Base-by-base conservation (phyloP, 129 eudicot species). In the Heracleum sosnowskyi region DNA sequence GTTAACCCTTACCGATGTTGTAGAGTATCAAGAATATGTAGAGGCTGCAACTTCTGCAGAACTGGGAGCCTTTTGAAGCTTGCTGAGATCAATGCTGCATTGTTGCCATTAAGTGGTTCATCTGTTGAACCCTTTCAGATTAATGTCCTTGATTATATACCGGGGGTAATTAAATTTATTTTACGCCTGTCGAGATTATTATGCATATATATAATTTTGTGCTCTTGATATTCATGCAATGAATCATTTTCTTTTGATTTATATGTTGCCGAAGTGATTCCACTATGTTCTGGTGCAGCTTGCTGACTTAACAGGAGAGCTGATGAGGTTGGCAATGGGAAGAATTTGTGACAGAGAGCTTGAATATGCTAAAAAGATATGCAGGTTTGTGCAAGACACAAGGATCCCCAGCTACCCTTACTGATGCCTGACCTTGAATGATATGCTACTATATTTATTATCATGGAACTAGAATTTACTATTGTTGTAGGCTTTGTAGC, bases 261-360 rank as follows among this genome's bases (percentile, higher is more conserved):
- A 28, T 47, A n/a, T 68, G 76, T 18, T 42, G 22, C n/a, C n/a
- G 35, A 37, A 66, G 31, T 71, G 34, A 39, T 76, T 69, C 69
- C 66, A 18, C 12, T 62, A 10, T 62, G 1, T 26, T 11, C 2
- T 77, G 49, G 75, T 84, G 66, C 84, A 95, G 98, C 91, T 95
- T 75, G 93, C 98, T 1, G 98, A 95, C 81, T 87, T 95, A 86
- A 95, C 97, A 1, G 98, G 98, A 42, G 97, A 95, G 86, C 82
- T 95, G 78, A 95, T 95, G 97, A 91, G 98, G 90, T 80, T 95
- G 78, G 98, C 98, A 22, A 91, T 91, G 53, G 90, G 97, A 74
- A 85, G 92, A 79, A 84, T 95, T 81, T 95, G 97, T 20, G 98
- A 90, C 60, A 97, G 98, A 11, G 97, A 95, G 83, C 85, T 87